Evolutionary conservation across 768 basidiomycete genomes (phyloP), one percentile per base, ranked within the genome.

Genomic region (Crucibulum laeve): DNA sequence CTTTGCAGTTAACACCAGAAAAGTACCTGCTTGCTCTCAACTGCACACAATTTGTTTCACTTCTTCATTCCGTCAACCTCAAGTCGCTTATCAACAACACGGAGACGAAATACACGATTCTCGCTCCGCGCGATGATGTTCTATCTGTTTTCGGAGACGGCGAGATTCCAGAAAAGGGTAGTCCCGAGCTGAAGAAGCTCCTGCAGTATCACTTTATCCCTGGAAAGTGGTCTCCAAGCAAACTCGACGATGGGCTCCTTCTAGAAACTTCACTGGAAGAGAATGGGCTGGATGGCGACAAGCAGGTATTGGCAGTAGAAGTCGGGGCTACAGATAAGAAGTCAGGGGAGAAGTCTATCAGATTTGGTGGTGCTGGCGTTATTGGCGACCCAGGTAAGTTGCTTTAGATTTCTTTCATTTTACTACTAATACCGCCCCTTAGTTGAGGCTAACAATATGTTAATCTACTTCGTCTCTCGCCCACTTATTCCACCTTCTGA

Each of bases 1-100:
- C 87, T 35, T 76, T 95, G 18, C 71, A 80, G 47, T 67, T 93
- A 34, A 98, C 94, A 3, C 87, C 94, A 14, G 96, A 98, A 69
- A 98, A 98, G 63, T 91, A 87, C 51, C 84, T 99, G 14, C 79
- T 98, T 7, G 82, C 90, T 3, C 74, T 97, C 47, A 91, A 96
- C 58, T 96, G 94, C 65, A 87, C 89, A 1, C 76, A 77, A 23
- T 98, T 98, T 60, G 88, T 98, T 41, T 84, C 86, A 4, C 72
- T 97, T 18, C 68, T 99, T 21, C 91, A 89, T 51, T 87, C 89
- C 3, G 89, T 88, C 23, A 72, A 87, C 48, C 77, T 99, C 47
- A 74, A 69, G 0, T 62, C 69, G 35, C 71, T 89, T 49, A 75
- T 91, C 64, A 88, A 89, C 49, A 76, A 82, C 56, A 82, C 82